A percentile compares a stretch with the other conserved stretches of the same genome.
phyloP scores from a whole-genome alignment of 1,139 yeast species.

The Sugiyamaella japonica region DNA sequence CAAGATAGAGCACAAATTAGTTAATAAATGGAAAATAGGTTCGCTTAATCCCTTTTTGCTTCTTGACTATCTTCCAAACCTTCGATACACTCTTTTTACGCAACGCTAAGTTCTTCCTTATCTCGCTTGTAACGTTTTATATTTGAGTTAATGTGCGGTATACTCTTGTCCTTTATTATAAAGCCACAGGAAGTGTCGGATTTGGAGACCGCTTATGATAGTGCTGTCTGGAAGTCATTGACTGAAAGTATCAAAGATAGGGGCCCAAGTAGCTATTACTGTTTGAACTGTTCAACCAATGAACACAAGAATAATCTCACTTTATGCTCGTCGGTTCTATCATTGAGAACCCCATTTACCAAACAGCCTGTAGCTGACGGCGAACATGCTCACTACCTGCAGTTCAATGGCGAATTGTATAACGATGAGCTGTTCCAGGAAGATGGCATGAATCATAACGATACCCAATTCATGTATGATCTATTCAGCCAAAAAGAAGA shows the following conservation, averaged over 20 bases:
- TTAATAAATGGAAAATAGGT: too few relatives aligned
- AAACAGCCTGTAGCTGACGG: conserved; percentile 57
- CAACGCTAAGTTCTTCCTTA: not conserved
- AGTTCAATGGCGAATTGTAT: conserved; percentile 89
- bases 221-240: conserved; percentile 19
- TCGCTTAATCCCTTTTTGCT: too few relatives aligned
- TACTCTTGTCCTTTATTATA: conserved; percentile 23
- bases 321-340: conserved; percentile 65
- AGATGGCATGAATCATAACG: conserved; percentile 43
- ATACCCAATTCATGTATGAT: conserved; percentile 48
- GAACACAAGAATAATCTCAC: conserved; percentile 1
- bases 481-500: conserved; percentile 25
- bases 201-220: conserved; percentile 1
- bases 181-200: not conserved
- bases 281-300: not conserved
- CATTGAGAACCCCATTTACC: conserved; percentile 75
- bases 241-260: conserved; percentile 25
- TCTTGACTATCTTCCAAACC: not conserved
- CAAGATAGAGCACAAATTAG: too few relatives aligned
- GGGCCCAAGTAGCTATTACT: conserved; percentile 30
- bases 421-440: conserved; percentile 48
- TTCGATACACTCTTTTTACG: not conserved
- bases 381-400: conserved; percentile 46
- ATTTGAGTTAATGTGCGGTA: conserved; percentile 33
- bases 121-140: too few relatives aligned